Evolutionary conservation across 2,329 filamentous ascomycete genomes (phyloP).

Genomic region (Ceratocystis alfenasii): DNA sequence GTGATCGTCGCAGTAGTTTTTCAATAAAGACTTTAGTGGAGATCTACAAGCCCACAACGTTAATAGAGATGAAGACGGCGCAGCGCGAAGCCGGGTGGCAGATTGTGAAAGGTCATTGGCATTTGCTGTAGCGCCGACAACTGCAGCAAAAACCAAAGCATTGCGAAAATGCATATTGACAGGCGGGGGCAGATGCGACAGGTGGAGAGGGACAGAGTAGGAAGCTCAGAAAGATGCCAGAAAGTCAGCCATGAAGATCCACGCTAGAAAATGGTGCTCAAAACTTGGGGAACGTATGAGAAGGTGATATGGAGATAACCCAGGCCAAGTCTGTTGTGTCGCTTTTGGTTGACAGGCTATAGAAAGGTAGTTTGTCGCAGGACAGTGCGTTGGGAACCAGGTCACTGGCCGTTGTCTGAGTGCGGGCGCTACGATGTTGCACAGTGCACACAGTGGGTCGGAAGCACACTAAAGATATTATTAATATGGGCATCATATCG

Average conservation of each 20-base stretch:
- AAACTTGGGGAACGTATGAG: background rate
- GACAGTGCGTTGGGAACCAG: background rate
- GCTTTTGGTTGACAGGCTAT: background rate
- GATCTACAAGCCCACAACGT: slow-evolving; percentile 8
- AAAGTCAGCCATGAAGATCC: background rate
- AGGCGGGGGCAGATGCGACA: background rate
- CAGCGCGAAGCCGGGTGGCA: background rate
- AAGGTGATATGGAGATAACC: background rate
- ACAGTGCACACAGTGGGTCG: background rate
- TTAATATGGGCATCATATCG: background rate
- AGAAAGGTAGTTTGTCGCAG: background rate
- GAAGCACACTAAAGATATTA: background rate
- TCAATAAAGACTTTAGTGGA: background rate
- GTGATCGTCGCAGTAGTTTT: background rate
- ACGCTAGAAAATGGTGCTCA: background rate
- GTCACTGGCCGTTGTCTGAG: background rate
- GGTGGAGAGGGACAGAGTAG: background rate
- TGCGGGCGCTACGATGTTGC: background rate
- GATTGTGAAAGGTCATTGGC: background rate
- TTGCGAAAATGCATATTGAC: slow-evolving; percentile 8
- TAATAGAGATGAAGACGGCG: background rate
- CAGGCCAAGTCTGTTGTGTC: background rate
- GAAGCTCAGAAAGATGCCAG: background rate
- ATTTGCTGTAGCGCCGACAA: background rate
- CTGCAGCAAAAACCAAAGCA: background rate